Evolutionary conservation across 352 stramenopile genomes (phyloP), one percentile per base, ranked within the genome.

Genomic region (Globisporangium nagaii): DNA sequence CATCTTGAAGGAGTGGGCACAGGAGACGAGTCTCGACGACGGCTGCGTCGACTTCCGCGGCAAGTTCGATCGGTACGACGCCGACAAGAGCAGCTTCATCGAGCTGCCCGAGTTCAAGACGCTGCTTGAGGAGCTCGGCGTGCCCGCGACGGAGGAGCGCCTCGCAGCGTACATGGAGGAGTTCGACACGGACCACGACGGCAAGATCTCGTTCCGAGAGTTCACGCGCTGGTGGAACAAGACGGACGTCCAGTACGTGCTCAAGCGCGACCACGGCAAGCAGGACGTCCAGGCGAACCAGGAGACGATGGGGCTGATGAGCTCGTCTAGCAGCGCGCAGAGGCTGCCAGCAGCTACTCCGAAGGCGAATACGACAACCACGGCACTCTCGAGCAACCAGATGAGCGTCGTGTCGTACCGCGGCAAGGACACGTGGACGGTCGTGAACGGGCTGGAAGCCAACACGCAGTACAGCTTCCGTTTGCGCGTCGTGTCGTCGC

Each of bases 141-240:
- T 97, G 6, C 56, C 79, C 2, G 70, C 79, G 1, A 92, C 83
- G 7, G 73, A 75, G 10, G 90, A 96, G 56, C 80, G 85, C 20
- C 72, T 97, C 30, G 71, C 73, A 19, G 73, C 80, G n/a, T 96
- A 95, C 40, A 73, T 96, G 53, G 68, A 70, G 30, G 83, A 84
- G 41, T 92, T 97, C 30, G 88, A 96, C 43, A 63, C 67, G 4
- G 74, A 96, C 58, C 63, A 69, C 12, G 83, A 96, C 58, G 89
- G 85, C 47, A 83, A 77, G 45, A 84, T 98, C 32, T 93, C 81
- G 30, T 95, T 92, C 43, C 39, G 75, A 2, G 84, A 97, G 60
- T 97, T 98, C 47, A 80, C 77, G 34, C 59, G 64, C 17, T 97
- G 91, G 90, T 98, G 91, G 91, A 88, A 65, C 44, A 70, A 76